Percentiles rank a stretch among this genome's conserved stretches.
Conservation (phyloP, 352 stramenopile genomes). For the Thalassiosira livingstoniorum region DNA sequence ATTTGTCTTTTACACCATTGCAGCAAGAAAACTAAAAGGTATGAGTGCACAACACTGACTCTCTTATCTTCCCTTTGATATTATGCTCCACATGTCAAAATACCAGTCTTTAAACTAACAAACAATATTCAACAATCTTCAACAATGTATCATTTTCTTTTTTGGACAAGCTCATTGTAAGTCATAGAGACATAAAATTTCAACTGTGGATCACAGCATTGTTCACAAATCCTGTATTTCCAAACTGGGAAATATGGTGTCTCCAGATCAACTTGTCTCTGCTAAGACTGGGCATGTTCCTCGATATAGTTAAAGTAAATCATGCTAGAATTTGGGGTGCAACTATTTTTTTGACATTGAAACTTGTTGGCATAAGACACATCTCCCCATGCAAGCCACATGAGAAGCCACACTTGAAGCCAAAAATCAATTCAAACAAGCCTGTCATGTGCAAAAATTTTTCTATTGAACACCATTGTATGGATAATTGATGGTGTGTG, state of each 20-base stretch:
- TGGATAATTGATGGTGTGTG: conserved; percentile 53
- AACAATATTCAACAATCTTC: not conserved
- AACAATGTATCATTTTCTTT: conserved; percentile 4
- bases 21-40: conserved; percentile 36
- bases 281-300: conserved; percentile 22
- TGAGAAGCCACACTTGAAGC: conserved; percentile 42
- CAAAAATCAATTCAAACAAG: conserved; percentile 54
- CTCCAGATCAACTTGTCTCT: not conserved
- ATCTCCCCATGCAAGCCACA: conserved; percentile 26
- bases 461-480: conserved; percentile 41
- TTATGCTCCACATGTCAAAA: conserved; percentile 10
- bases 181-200: too few species aligned
- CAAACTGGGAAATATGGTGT: not conserved
- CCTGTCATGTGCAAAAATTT: conserved; percentile 15
- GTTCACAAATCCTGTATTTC: too few species aligned
- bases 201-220: too few species aligned
- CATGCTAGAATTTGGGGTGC: conserved; percentile 13
- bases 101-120: not conserved
- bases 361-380: conserved; percentile 10
- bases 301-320: not conserved
- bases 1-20: not conserved
- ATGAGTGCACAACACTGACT: conserved; percentile 14
- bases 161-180: conserved; percentile 2
- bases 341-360: conserved; percentile 65
- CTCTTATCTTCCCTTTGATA: conserved; percentile 29